These are phyloP conservation scores for Arthrinium puccinioides DNA, from an alignment of 2,329 filamentous ascomycete genomes.

Conservation along the genomic window DNA sequence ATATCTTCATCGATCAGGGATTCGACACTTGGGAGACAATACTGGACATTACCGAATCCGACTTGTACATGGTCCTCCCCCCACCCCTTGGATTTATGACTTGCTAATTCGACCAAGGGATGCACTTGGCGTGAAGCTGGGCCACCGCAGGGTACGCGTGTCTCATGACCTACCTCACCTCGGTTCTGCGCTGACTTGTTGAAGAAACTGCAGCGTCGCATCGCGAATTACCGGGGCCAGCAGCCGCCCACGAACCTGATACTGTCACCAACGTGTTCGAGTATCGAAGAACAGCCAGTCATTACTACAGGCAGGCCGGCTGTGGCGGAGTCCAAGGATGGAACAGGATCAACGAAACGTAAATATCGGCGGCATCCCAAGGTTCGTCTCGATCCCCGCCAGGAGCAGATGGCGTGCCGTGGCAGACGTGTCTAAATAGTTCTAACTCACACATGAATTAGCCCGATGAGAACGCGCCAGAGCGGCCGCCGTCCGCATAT, in stretches of 20 bases:
- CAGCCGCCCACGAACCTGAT: slow-evolving; percentile 47
- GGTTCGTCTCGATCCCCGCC: slow-evolving; percentile 35
- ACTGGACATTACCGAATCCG: slow-evolving; percentile 76
- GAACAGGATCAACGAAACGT: slow-evolving; percentile 47
- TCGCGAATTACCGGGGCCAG: slow-evolving; percentile 64
- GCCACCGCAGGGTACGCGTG: slow-evolving; percentile 64
- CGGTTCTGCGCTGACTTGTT: slow-evolving; percentile 5
- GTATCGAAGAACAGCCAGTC: slow-evolving; percentile 44
- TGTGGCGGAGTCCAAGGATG: slow-evolving; percentile 35
- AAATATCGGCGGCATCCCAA: slow-evolving; percentile 76
- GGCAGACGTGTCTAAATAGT: slow-evolving; percentile 7
- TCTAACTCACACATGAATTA: too few relatives aligned
- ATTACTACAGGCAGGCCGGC: slow-evolving; percentile 47
- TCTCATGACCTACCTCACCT: too few relatives aligned
- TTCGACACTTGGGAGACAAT: slow-evolving; percentile 83
- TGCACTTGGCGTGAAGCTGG: slow-evolving; percentile 68
- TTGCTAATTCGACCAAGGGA: slow-evolving; percentile 40
- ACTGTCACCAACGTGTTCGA: slow-evolving; percentile 40
- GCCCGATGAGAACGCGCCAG: slow-evolving; percentile 73
- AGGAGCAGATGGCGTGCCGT: background rate
- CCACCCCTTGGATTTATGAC: background rate
- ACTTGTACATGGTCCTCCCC: slow-evolving; percentile 53
- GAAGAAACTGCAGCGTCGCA: slow-evolving; percentile 76
- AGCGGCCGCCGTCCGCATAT: slow-evolving; percentile 74
- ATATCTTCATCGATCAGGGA: slow-evolving; percentile 66